Conservation (phyloP, 2,329 filamentous ascomycete genomes). For the Xylariaceae sp. region DNA sequence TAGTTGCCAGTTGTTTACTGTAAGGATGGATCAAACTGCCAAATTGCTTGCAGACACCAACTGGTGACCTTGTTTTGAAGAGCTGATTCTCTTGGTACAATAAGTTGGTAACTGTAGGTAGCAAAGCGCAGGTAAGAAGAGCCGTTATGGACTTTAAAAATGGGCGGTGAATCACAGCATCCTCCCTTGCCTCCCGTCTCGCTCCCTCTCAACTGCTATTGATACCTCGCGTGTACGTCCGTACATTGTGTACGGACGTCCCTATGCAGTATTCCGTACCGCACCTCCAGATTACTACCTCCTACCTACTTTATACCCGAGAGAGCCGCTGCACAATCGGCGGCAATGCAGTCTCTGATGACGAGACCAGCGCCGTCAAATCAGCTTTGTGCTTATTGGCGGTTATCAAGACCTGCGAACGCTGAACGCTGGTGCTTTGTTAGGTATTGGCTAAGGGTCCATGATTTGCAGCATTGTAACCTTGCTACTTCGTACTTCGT, state of each 20-base stretch:
- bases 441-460: no score
- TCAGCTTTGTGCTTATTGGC: neutral
- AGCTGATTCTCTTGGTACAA: no score
- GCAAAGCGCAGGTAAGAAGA: no score
- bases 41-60: neutral
- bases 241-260: no score
- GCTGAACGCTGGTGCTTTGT: no score
- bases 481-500: no score
- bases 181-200: neutral
- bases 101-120: no score
- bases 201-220: neutral
- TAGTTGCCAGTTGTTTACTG: neutral
- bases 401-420: neutral
- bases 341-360: neutral
- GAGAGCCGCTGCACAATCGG: neutral
- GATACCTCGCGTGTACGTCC: no score
- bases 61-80: neutral
- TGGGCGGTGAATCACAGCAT: neutral
- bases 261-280: neutral
- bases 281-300: neutral
- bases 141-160: no score
- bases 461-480: no score
- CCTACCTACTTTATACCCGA: no score
- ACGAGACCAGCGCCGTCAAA: neutral
- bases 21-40: constrained; percentile 1